phyloP scores from a whole-genome alignment of 257 asterid species.

The Scutellaria galericulata region DNA sequence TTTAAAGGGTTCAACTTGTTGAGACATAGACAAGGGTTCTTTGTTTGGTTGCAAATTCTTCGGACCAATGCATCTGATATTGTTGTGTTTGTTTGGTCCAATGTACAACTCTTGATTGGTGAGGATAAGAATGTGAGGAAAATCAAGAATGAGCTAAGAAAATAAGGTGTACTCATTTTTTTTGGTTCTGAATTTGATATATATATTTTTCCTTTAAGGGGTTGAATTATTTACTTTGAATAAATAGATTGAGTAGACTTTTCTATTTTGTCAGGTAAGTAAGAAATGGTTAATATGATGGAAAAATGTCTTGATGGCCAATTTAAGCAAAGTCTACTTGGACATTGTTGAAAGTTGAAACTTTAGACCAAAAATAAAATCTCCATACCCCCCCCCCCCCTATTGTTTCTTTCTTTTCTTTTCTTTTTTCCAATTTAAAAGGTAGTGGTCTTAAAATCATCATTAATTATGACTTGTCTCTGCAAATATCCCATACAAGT shows the following conservation, averaged over 20 bases:
- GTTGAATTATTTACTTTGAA: neutral
- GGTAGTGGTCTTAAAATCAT: too few relatives aligned
- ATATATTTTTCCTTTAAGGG: too few relatives aligned
- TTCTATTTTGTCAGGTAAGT: neutral
- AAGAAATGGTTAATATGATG: neutral
- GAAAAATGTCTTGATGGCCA: slow-evolving; percentile 9
- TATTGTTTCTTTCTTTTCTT: too few relatives aligned
- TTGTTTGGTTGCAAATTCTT: neutral
- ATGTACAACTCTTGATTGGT: slow-evolving; percentile 2
- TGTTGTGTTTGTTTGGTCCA: neutral
- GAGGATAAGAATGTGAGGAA: slow-evolving; percentile 4
- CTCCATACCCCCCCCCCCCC: too few relatives aligned
- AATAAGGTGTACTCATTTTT: neutral
- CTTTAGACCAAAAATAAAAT: neutral
- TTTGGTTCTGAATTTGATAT: neutral
- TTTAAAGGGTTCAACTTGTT: neutral
- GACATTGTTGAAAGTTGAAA: neutral
- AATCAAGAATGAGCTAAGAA: slow-evolving; percentile 22
- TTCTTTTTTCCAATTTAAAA: too few relatives aligned
- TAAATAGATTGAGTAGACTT: neutral
- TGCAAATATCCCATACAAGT: too few relatives aligned
- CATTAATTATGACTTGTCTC: too few relatives aligned
- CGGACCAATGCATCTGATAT: too few relatives aligned
- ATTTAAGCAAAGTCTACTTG: neutral
- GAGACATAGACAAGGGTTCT: slow-evolving; percentile 8